Base-by-base conservation (phyloP, 2,329 filamentous ascomycete species). In the Fonsecaea pedrosoi region DNA sequence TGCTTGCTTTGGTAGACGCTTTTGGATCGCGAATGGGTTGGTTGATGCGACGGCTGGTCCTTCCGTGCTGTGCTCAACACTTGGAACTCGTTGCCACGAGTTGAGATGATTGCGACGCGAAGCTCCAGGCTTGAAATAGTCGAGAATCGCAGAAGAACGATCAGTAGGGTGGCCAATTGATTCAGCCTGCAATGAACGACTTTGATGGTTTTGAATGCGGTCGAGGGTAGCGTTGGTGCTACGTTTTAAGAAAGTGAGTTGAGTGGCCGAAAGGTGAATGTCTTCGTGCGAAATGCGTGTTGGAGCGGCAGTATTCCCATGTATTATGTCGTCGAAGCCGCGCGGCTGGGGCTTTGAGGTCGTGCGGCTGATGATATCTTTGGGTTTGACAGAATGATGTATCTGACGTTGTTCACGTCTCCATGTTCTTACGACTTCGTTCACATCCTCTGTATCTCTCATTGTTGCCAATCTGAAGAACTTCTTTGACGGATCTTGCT, bases 391-490 rank as follows among this genome's bases (percentile, higher is more conserved):
- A 35, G 55, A n/a, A 42, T 18, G 15, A 25, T 35, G 15, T 37
- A 35, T 37, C 32, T 57, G 35, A 25, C 18, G 21, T 3, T 45
- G 64, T 40, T 54, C 48, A 35, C 15, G 74, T 69, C 76, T 81
- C 87, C 86, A 88, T 64, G 82, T 78, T 54, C 74, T 76, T 59
- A 89, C 76, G 2, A 80, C 78, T 37, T 73, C 70, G 59, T 82
- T 83, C 7, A 84, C 84, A 71, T 89, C 86, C 56, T 80, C 77
- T 0, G 85, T 88, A 67, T 89, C 87, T 8, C 77, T 71, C 37
- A 75, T 77, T 30, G 82, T 86, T 15, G 81, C 82, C 32, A 89
- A 75, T 60, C 81, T 79, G 58, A 88, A 78, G 42, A 83, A 77
- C 70, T 88, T 87, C 58, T 77, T 76, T 25, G 77, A 79, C 15